Percentiles rank a stretch among this genome's conserved stretches.
phyloP scores from a whole-genome alignment of 805 yeast genomes.

The Metschnikowia vanudenii region DNA sequence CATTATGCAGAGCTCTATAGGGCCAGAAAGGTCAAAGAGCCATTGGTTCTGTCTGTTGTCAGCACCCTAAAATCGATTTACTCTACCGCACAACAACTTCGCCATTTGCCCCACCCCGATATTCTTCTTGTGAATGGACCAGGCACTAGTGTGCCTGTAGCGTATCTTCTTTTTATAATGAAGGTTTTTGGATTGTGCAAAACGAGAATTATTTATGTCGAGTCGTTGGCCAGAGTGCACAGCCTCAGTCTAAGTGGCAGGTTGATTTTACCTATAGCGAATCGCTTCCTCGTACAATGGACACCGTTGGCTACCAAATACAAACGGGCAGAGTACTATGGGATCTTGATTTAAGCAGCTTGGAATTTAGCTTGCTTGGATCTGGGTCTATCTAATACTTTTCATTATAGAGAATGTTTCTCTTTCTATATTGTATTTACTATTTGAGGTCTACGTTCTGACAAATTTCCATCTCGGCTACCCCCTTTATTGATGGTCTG shows the following conservation, averaged over 20 bases:
- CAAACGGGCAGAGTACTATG: constrained; percentile 68
- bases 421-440: too few relatives aligned
- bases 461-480: too few relatives aligned
- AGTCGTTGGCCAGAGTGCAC: constrained; percentile 81
- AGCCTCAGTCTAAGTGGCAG: constrained; percentile 74
- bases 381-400: too few relatives aligned
- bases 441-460: too few relatives aligned
- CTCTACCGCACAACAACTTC: constrained; percentile 28
- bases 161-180: constrained; percentile 52
- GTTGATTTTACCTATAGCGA: constrained; percentile 65
- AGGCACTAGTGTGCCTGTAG: constrained; percentile 73
- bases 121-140: constrained; percentile 71
- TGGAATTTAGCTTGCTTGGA: too few relatives aligned
- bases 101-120: constrained; percentile 36
- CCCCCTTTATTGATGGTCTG: too few relatives aligned
- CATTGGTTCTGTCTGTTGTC: constrained; percentile 43
- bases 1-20: constrained; percentile 42
- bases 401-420: too few relatives aligned
- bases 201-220: constrained; percentile 73
- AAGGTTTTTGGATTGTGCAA: constrained; percentile 46
- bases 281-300: constrained; percentile 92
- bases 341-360: constrained; percentile 55
- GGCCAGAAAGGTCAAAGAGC: constrained; percentile 63
- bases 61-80: constrained; percentile 43
- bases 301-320: constrained; percentile 50